phyloP scores from a whole-genome alignment of 495 filamentous ascomycete species.

The Penicillium waksmanii region DNA sequence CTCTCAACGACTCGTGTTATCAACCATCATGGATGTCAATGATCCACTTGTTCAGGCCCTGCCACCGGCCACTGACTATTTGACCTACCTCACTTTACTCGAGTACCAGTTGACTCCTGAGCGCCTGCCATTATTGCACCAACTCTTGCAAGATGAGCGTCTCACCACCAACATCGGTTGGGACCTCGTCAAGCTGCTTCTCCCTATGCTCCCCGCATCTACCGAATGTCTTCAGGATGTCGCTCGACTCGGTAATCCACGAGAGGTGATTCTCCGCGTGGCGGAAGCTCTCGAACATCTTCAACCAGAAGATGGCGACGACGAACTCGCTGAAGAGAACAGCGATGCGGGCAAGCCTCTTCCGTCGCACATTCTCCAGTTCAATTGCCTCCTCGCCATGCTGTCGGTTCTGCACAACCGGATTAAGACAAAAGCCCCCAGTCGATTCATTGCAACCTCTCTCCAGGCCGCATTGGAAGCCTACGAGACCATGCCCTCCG shows the following conservation, averaged over 20 bases:
- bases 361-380: conserved; percentile 53
- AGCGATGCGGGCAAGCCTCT: conserved; percentile 15
- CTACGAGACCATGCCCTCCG: conserved; percentile 59
- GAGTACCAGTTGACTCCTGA: conserved; percentile 82
- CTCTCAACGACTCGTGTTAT: background rate
- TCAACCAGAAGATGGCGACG: conserved; percentile 57
- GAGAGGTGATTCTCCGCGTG: conserved; percentile 90
- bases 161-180: conserved; percentile 93
- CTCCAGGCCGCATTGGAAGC: conserved; percentile 74
- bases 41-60: conserved; percentile 53
- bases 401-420: conserved; percentile 83
- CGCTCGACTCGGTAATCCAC: conserved; percentile 84
- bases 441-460: conserved; percentile 88
- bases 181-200: conserved; percentile 87
- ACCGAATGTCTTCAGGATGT: conserved; percentile 75
- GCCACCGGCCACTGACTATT: conserved; percentile 76
- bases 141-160: conserved; percentile 78
- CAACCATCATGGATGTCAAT: conserved; percentile 20
- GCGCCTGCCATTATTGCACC: conserved; percentile 74
- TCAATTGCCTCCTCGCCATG: conserved; percentile 77
- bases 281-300: conserved; percentile 71
- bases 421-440: conserved; percentile 88
- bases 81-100: conserved; percentile 87
- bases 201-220: conserved; percentile 73
- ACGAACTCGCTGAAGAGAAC: conserved; percentile 45